Conservation (phyloP, 306 rosid genomes). For the Begonia loranthoides region DNA sequence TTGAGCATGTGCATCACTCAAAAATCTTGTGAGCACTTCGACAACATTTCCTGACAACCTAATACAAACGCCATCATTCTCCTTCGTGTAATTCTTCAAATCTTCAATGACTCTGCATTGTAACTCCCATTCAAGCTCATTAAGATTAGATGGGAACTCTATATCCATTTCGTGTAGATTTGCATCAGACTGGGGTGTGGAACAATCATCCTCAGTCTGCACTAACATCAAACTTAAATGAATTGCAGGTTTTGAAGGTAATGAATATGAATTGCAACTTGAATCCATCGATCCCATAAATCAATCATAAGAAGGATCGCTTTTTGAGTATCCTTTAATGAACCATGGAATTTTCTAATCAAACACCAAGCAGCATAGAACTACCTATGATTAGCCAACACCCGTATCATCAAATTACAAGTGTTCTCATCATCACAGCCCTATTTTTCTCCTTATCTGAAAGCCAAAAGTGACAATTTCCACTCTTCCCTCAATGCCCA, state of each 20-base stretch:
- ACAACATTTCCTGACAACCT: constrained; percentile 31
- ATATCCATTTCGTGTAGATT: constrained; percentile 21
- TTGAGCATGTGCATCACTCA: constrained; percentile 43
- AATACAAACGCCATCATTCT: constrained; percentile 24
- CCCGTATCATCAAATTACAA: too few relatives aligned
- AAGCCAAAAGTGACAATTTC: too few relatives aligned
- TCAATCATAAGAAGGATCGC: constrained; percentile 83
- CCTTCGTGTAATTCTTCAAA: constrained; percentile 29
- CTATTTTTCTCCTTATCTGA: too few relatives aligned
- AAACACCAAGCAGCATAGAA: constrained; percentile 75
- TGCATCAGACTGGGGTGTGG: constrained; percentile 16
- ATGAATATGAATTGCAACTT: constrained; percentile 42
- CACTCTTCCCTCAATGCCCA: too few relatives aligned
- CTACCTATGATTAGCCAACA: constrained; percentile 32
- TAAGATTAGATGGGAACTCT: constrained; percentile 39
- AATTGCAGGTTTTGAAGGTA: constrained; percentile 14
- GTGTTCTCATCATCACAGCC: too few relatives aligned
- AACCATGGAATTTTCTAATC: constrained; percentile 51
- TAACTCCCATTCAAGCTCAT: constrained; percentile 59
- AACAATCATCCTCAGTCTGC: constrained; percentile 22
- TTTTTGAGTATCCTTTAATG: constrained; percentile 36
- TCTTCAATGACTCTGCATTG: constrained; percentile 58
- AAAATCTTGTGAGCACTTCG: constrained; percentile 50
- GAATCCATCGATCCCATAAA: constrained; percentile 56
- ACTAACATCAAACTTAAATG: constrained; percentile 18